Base-by-base conservation (phyloP, 1,284 basidiomycete genomes). In the Trichosporon coremiiforme region DNA sequence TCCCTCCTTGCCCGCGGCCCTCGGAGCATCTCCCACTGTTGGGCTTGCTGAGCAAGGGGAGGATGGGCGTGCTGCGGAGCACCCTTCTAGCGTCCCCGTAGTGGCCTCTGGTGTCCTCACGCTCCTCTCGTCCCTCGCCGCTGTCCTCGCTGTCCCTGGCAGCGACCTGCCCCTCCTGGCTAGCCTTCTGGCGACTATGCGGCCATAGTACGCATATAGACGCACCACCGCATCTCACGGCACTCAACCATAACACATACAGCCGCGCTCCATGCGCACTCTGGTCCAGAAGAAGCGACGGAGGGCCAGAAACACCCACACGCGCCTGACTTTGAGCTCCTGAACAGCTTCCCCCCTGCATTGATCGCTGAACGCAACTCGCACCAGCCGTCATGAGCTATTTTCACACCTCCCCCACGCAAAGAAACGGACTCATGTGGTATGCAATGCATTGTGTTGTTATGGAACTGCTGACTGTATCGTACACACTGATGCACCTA, bases 401-500 rank as follows among this genome's bases (percentile, higher is more conserved):
- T 45, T 45, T n/a, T 38, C 36, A 38, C 36, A 38, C 36, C 36
- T 38, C 33, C 33, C 36, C 36, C 36, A 38, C 10, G n/a, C 8
- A 8, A 33, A 33, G 33, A 33, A n/a, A n/a, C 45, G 17, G 45
- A 4, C 20, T 2, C 4, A 22, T 2, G n/a, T 9, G 47, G 20
- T 6, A 53, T 53, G 47, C 47, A 3, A 53, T 53, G 47, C 47
- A 53, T 53, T 20, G n/a, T n/a, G 17, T n/a, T 47, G 47, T 53
- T 53, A 22, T 53, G 47, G 47, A 53, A 53, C 47, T 53, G 47
- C 47, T 53, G 47, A 53, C 47, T 53, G 47, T 53, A 53, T 53
- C 47, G 47, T 53, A n/a, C n/a, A 53, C 47, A 53, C 47, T 53
- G 47, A 10, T 53, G 47, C 47, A 22, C 47, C 47, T 9, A n/a